Evolutionary conservation across 2,329 filamentous ascomycete species (phyloP), one percentile per base, ranked within the genome.

Genomic region (Diaporthe helianthi): DNA sequence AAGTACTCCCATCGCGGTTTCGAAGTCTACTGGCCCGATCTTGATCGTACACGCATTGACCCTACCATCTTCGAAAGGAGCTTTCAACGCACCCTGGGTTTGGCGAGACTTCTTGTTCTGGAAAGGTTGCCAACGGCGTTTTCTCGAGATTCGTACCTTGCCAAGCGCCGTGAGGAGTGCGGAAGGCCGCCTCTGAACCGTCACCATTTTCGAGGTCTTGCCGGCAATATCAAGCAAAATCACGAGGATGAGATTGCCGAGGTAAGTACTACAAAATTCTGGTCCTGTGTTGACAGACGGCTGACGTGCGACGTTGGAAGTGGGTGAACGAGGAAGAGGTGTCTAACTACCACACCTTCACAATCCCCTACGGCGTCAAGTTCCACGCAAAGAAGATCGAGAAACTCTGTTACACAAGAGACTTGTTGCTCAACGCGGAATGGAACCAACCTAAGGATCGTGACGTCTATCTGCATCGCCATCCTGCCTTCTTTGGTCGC

Each of bases 1-100:
- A 97, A 97, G 78, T 95, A 97, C 78, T 92, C 91, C 17, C 92
- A 92, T 75, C 85, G 93, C 52, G 92, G 93, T 19, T 97, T 97
- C 73, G 93, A 97, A 78, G 88, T 95, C 0, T 91, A 92, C 77
- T 97, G 92, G 89, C 86, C 90, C 1, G 84, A 89, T 12, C 83
- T 97, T 17, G 90, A 96, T 71, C 88, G 93, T 22, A 87, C 87
- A n/a, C 86, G 87, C 13, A 83, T 97, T 66, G 93, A 97, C 74
- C 93, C 93, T 6, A 97, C 93, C 26, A 94, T 97, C 60, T 97
- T 92, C 72, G 93, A 97, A 79, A 84, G 93, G 60, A 93, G 89
- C 68, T 97, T 97, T 74, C 85, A 85, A 61, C 85, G 92, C 47
- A 94, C 92, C 0, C 83, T 93, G 29, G 93, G 93, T 2, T 85